Evolutionary conservation across 768 basidiomycete species (phyloP).

Genomic region (Cystofilobasidium capitatum): DNA sequence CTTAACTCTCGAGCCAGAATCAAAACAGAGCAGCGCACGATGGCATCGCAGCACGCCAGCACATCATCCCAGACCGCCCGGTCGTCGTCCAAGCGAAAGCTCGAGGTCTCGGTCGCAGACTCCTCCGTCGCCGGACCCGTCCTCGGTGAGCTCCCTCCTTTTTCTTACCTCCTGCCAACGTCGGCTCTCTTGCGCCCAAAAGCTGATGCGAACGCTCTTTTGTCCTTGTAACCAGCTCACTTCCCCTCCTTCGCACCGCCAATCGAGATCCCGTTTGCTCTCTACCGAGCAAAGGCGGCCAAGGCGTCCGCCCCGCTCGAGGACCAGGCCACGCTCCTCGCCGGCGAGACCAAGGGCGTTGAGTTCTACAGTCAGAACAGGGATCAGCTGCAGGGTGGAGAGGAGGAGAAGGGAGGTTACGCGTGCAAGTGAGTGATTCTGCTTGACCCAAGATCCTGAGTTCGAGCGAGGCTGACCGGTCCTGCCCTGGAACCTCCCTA

Average conservation of each 20-base stretch:
- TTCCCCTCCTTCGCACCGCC: constrained; percentile 61
- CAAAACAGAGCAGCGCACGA: too few species aligned
- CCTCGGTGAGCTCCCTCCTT: background rate
- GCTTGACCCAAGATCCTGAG: background rate
- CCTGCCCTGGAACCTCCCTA: background rate
- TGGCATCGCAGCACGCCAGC: too few species aligned
- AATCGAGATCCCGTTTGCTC: constrained; percentile 51
- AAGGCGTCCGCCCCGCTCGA: constrained; percentile 24
- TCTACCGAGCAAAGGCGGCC: constrained; percentile 43
- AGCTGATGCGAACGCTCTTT: background rate
- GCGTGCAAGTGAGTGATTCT: constrained; percentile 11
- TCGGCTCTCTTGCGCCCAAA: background rate
- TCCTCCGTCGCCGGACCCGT: background rate
- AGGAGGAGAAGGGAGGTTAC: constrained; percentile 38
- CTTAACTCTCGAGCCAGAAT: too few species aligned
- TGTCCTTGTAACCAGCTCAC: constrained; percentile 42
- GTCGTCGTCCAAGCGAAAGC: constrained; percentile 3
- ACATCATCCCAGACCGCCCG: background rate
- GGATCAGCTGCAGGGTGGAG: constrained; percentile 42
- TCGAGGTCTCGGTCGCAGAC: background rate
- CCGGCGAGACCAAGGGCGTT: constrained; percentile 71
- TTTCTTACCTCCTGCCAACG: background rate
- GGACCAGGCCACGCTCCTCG: constrained; percentile 47
- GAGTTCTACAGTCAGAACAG: constrained; percentile 62
- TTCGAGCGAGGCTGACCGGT: background rate